A percentile compares a stretch with the other conserved stretches of the same genome.
Evolutionary conservation across 192 early-diverging fungal genomes (phyloP).

Genomic region (Pilobolus umbonatus): DNA sequence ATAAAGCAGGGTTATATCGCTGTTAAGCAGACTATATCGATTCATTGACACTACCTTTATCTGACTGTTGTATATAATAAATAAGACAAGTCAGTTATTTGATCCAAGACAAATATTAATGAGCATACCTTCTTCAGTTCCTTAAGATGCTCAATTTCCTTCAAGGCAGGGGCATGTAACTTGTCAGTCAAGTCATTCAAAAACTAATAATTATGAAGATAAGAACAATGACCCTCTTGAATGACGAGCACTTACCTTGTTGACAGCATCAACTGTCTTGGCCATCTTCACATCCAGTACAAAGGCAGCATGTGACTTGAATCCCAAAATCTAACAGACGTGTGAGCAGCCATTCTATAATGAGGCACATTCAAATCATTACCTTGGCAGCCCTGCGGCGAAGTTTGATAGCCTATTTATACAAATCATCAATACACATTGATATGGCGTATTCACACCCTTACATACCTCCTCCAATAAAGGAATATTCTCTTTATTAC

Average conservation of each 20-base stretch:
- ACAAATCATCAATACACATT: constrained; percentile 12
- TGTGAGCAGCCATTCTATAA: constrained; percentile 20
- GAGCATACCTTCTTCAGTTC: constrained; percentile 52
- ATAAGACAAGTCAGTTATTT: not conserved
- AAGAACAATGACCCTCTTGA: not conserved
- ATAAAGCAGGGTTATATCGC: not conserved
- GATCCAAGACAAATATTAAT: not conserved
- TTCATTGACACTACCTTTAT: constrained; percentile 20
- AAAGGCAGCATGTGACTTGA: constrained; percentile 64
- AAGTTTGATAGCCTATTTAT: constrained; percentile 32
- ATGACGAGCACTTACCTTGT: constrained; percentile 20
- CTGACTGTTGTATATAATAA: constrained; percentile 6
- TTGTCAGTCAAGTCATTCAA: constrained; percentile 54
- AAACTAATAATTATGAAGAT: constrained; percentile 42
- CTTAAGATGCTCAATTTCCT: constrained; percentile 56
- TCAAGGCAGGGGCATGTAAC: constrained; percentile 51
- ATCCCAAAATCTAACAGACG: constrained; percentile 58
- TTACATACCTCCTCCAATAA: constrained; percentile 51
- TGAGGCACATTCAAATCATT: too few relatives aligned
- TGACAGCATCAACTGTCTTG: constrained; percentile 58
- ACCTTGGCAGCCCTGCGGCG: constrained; percentile 35
- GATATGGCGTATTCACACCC: constrained; percentile 4
- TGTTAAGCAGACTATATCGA: not conserved
- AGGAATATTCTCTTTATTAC: constrained; percentile 56
- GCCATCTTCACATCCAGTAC: constrained; percentile 82